phyloP scores from a whole-genome alignment of 352 stramenopile genomes.

The Globisporangium okanoganense region DNA sequence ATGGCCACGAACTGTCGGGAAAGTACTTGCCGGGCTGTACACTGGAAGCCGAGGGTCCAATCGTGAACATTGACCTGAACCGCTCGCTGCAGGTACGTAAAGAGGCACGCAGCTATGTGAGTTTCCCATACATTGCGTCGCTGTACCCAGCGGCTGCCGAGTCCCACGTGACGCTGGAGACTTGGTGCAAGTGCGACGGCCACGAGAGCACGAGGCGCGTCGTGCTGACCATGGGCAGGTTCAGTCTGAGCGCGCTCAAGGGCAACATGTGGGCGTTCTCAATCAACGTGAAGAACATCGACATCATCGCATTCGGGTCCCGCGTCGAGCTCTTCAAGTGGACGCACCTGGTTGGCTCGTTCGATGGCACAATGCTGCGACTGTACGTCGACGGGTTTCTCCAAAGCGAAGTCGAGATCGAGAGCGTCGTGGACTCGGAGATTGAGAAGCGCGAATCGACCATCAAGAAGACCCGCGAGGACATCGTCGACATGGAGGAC shows the following conservation, averaged over 20 bases:
- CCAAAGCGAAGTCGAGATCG: constrained; percentile 68
- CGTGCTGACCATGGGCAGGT: constrained; percentile 72
- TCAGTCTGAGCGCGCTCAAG: constrained; percentile 63
- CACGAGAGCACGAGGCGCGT: constrained; percentile 65
- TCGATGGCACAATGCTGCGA: constrained; percentile 80
- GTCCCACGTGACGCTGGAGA: constrained; percentile 64
- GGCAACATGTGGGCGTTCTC: constrained; percentile 78
- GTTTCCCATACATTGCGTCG: constrained; percentile 34
- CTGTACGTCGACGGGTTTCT: constrained; percentile 81
- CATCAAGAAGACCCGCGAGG: constrained; percentile 66
- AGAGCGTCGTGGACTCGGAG: constrained; percentile 64
- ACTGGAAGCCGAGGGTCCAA: constrained; percentile 70
- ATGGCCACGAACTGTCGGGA: constrained; percentile 37
- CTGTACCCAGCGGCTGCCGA: constrained; percentile 38
- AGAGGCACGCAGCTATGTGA: constrained; percentile 48
- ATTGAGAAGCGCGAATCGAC: constrained; percentile 57
- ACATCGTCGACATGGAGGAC: constrained; percentile 76
- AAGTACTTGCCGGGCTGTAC: constrained; percentile 59
- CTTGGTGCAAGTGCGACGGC: constrained; percentile 70
- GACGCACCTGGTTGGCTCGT: constrained; percentile 86
- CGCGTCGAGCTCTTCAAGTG: constrained; percentile 65
- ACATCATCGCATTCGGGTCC: constrained; percentile 57
- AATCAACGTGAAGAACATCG: constrained; percentile 75
- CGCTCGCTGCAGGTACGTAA: constrained; percentile 61
- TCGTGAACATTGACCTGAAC: constrained; percentile 82